These are phyloP conservation scores for Pythium phragmitis DNA, from an alignment of 352 stramenopile genomes.

Conservation along the genomic window DNA sequence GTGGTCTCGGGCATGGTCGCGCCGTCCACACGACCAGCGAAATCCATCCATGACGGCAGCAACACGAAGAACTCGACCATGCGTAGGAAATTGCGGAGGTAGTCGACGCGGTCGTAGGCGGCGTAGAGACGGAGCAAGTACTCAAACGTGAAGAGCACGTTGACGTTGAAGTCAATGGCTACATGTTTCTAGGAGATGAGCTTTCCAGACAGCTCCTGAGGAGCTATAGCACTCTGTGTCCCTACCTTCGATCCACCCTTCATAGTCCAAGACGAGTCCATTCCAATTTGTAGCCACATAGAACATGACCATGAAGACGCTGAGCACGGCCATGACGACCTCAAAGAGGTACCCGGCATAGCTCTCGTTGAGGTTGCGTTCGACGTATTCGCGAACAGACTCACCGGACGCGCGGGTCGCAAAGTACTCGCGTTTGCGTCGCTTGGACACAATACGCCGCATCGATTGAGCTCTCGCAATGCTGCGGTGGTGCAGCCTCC, in stretches of 20 bases:
- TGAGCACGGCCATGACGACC: constrained; percentile 46
- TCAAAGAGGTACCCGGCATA: constrained; percentile 44
- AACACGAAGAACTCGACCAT: constrained; percentile 62
- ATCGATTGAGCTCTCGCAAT: constrained; percentile 16
- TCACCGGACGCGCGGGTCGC: constrained; percentile 39
- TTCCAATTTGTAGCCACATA: constrained; percentile 70
- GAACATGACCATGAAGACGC: constrained; percentile 62
- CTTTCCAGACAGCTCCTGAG: neutral
- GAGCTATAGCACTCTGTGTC: neutral
- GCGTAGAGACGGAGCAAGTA: constrained; percentile 63
- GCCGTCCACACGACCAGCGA: constrained; percentile 1
- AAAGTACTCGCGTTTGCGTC: constrained; percentile 38
- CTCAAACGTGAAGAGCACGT: constrained; percentile 69
- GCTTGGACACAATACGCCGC: constrained; percentile 33
- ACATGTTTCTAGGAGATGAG: neutral
- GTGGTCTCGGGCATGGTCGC: constrained; percentile 10
- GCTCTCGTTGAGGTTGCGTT: constrained; percentile 74
- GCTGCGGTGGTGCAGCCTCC: constrained; percentile 31
- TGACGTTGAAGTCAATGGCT: constrained; percentile 61
- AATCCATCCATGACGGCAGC: constrained; percentile 54
- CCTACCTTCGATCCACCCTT: constrained; percentile 51
- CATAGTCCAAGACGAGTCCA: constrained; percentile 27
- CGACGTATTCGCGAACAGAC: constrained; percentile 58
- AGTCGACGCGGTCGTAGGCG: constrained; percentile 61
- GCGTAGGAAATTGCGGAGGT: constrained; percentile 47